Conservation (phyloP, 2,329 filamentous ascomycete genomes). For the Phoma sp. region DNA sequence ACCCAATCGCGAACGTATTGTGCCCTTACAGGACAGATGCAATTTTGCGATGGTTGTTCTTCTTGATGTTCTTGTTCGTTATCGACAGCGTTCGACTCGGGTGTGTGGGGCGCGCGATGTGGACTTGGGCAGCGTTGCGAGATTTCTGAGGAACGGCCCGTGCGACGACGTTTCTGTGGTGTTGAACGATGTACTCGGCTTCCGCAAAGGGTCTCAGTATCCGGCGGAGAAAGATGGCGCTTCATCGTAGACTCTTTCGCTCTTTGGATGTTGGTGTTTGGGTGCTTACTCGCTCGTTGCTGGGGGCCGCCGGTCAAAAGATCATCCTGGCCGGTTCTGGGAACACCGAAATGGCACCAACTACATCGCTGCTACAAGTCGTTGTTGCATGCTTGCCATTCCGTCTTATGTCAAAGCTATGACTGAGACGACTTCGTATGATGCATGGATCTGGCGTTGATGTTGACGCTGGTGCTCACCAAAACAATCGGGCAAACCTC, state of each 20-base stretch:
- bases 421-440: not conserved
- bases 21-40: not conserved
- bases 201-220: not conserved
- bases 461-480: not conserved
- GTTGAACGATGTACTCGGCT: not conserved
- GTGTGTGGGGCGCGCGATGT: not conserved
- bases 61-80: not conserved
- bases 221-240: constrained; percentile 3
- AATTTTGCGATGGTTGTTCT: not conserved
- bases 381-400: not conserved
- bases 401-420: not conserved
- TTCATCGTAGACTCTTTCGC: not conserved
- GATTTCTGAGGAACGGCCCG: not conserved
- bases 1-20: not conserved
- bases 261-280: not conserved
- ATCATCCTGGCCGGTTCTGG: too few relatives aligned
- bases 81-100: not conserved
- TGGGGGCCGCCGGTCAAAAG: too few relatives aligned
- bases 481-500: not conserved
- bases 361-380: not conserved
- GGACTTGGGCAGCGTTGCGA: not conserved
- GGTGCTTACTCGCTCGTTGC: too few relatives aligned
- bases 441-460: not conserved
- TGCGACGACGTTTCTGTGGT: not conserved
- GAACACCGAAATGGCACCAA: not conserved